Percentiles rank a stretch among this genome's conserved stretches.
Conservation (phyloP, 805 yeast genomes). For the Saturnispora diversa region DNA sequence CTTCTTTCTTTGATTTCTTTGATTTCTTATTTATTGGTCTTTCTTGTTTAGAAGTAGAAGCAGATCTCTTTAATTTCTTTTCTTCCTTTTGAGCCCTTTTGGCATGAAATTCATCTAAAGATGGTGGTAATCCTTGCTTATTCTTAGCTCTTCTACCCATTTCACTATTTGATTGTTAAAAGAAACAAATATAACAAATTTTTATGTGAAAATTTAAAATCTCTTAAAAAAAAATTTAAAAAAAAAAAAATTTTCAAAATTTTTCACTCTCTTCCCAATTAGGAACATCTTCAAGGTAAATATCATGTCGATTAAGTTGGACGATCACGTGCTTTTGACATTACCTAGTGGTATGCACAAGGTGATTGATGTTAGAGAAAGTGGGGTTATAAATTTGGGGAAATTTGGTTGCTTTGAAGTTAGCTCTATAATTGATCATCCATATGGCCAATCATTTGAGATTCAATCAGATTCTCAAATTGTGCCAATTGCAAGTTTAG, state of each 20-base stretch:
- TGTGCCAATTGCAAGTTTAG: conserved; percentile 39
- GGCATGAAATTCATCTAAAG: conserved; percentile 70
- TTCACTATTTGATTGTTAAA: conserved; percentile 1
- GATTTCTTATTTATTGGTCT: conserved; percentile 22
- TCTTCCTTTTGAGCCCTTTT: conserved; percentile 35
- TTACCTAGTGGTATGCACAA: conserved; percentile 78
- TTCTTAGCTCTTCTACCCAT: conserved; percentile 94
- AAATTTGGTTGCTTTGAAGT: conserved; percentile 85
- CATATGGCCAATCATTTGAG: conserved; percentile 87
- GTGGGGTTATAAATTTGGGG: conserved; percentile 64
- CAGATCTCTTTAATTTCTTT: conserved; percentile 27
- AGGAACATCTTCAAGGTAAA: neutral
- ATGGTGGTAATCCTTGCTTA: conserved; percentile 89
- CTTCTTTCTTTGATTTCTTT: conserved; percentile 16
- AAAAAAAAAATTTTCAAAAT: conserved; percentile 9
- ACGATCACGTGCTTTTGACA: conserved; percentile 55
- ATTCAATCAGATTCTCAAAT: conserved; percentile 51
- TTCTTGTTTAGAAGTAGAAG: conserved; percentile 23
- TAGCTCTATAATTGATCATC: conserved; percentile 66
- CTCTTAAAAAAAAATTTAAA: neutral
- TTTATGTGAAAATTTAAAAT: neutral
- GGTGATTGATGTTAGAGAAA: conserved; percentile 57
- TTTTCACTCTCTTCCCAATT: conserved; percentile 9
- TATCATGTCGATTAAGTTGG: conserved; percentile 11
- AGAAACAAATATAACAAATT: conserved; percentile 1